A percentile compares a stretch with the other conserved stretches of the same genome.
phyloP scores from a whole-genome alignment of 805 yeast species.

The Kluyveromyces starmeri region DNA sequence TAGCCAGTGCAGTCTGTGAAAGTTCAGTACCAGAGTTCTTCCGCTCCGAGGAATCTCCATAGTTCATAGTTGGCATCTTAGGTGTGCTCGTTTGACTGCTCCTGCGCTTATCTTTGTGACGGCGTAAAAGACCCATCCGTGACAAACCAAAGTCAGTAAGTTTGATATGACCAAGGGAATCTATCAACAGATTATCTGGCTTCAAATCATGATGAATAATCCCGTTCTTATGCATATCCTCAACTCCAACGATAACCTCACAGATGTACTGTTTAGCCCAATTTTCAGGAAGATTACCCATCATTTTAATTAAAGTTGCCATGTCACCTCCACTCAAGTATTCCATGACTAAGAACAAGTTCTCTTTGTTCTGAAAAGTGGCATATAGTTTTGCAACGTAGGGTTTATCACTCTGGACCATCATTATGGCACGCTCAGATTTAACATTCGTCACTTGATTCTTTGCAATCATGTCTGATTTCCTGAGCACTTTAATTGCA shows the following conservation, averaged over 20 bases:
- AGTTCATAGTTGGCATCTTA: constrained; percentile 6
- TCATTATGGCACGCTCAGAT: constrained; percentile 95
- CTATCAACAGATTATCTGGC: constrained; percentile 89
- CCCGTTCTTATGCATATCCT: constrained; percentile 79
- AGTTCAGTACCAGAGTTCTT: constrained; percentile 6
- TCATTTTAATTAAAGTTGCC: constrained; percentile 71
- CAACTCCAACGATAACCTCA: constrained; percentile 84
- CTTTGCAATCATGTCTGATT: constrained; percentile 93
- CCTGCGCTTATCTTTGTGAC: constrained; percentile 42
- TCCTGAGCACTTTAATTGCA: constrained; percentile 86
- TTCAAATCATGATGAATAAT: constrained; percentile 92
- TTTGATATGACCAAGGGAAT: constrained; percentile 78
- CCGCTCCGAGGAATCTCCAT: constrained; percentile 6
- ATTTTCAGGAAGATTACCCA: constrained; percentile 75
- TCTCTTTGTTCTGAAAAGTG: constrained; percentile 82
- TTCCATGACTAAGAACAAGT: constrained; percentile 90
- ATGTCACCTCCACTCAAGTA: constrained; percentile 94
- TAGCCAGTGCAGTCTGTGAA: not conserved
- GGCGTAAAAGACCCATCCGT: constrained; percentile 75
- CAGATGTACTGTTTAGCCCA: constrained; percentile 86
- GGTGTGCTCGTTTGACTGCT: not conserved
- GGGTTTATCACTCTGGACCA: constrained; percentile 90
- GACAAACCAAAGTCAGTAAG: constrained; percentile 93
- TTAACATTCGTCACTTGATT: constrained; percentile 93
- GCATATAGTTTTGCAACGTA: constrained; percentile 84